phyloP scores from a whole-genome alignment of 352 stramenopile genomes.

The Globisporangium acanthophoron region DNA sequence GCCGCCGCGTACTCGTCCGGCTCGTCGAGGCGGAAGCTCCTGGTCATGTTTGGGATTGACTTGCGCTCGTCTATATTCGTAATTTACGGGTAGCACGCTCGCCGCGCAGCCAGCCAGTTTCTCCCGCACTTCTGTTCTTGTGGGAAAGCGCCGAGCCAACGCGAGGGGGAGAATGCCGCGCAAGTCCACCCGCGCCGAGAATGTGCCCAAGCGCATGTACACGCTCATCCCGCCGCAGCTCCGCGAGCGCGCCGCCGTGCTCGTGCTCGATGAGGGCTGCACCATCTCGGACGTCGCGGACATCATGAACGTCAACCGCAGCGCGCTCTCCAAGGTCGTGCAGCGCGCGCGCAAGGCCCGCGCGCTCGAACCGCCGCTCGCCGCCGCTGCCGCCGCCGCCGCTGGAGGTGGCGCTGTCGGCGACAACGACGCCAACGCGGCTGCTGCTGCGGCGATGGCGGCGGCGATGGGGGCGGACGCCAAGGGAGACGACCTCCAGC shows the following conservation, averaged over 20 bases:
- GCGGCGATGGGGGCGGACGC: neutral
- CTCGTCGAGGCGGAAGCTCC: constrained; percentile 22
- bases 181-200: constrained; percentile 4
- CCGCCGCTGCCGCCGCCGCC: neutral
- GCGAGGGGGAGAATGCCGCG: constrained; percentile 1
- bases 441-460: neutral
- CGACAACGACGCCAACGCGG: neutral
- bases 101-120: neutral
- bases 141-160: constrained; percentile 3
- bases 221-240: constrained; percentile 8
- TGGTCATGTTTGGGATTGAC: neutral
- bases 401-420: neutral
- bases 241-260: constrained; percentile 4
- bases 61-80: neutral
- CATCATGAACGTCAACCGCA: constrained; percentile 10
- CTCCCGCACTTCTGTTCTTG: neutral
- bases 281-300: constrained; percentile 7
- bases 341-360: constrained; percentile 2
- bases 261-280: constrained; percentile 9
- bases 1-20: constrained; percentile 27
- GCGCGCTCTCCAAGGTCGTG: constrained; percentile 8
- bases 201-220: constrained; percentile 6
- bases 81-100: neutral
- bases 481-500: neutral
- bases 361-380: constrained; percentile 5